A percentile compares a stretch with the other conserved stretches of the same genome.
phyloP scores from a whole-genome alignment of 352 stramenopile species.

The Phytopythium delawarense region DNA sequence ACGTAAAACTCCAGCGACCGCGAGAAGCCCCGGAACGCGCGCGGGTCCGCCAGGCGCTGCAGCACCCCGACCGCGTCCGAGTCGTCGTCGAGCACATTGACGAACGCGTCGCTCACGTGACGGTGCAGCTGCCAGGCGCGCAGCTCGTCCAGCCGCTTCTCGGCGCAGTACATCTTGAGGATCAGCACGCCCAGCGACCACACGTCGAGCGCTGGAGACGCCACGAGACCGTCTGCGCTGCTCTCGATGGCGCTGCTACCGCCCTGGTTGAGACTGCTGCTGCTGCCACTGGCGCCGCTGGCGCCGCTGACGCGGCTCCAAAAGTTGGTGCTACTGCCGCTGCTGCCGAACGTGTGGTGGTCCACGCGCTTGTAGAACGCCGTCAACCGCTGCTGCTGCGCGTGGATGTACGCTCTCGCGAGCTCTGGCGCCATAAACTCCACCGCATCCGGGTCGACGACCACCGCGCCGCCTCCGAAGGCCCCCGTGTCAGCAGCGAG shows the following conservation, averaged over 20 bases:
- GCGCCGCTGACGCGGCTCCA: neutral
- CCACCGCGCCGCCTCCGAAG: neutral
- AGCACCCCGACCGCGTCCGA: conserved; percentile 17
- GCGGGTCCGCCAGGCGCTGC: conserved; percentile 20
- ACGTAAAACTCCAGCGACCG: conserved; percentile 48
- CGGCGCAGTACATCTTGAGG: conserved; percentile 46
- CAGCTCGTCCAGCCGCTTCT: conserved; percentile 48
- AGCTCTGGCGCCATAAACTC: conserved; percentile 53
- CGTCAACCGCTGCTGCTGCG: conserved; percentile 1
- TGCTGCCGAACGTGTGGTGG: conserved; percentile 7
- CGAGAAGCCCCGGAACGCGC: conserved; percentile 32
- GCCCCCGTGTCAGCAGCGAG: neutral
- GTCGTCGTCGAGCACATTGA: neutral
- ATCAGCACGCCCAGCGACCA: conserved; percentile 61
- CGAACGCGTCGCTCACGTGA: conserved; percentile 9
- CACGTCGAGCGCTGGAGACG: conserved; percentile 40
- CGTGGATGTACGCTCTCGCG: conserved; percentile 12
- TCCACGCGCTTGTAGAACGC: neutral
- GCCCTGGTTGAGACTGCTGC: neutral
- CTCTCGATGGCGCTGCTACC: neutral
- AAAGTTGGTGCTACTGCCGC: neutral
- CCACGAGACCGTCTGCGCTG: conserved; percentile 7
- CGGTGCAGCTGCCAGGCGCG: conserved; percentile 20
- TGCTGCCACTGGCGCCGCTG: neutral
- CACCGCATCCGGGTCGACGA: conserved; percentile 10